Conservation (phyloP, 2,329 filamentous ascomycete genomes). For the Passalora sequoiae region DNA sequence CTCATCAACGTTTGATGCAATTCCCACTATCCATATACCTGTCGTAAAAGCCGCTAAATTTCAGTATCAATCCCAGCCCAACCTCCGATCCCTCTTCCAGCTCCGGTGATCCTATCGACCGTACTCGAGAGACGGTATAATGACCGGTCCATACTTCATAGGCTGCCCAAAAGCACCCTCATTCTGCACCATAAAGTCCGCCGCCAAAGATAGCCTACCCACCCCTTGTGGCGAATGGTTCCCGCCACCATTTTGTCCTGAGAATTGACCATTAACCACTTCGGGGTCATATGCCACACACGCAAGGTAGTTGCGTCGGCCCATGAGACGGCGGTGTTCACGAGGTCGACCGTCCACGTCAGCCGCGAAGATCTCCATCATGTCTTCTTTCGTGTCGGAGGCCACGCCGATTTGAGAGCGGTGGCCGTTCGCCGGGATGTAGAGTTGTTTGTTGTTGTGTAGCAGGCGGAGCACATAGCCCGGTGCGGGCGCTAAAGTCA, state of each 20-base stretch:
- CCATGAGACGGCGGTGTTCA: conserved; percentile 90
- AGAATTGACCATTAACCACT: conserved; percentile 48
- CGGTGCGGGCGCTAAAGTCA: conserved; percentile 63
- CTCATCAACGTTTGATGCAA: no score
- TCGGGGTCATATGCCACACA: conserved; percentile 94
- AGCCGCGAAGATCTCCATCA: conserved; percentile 99
- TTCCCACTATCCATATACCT: no score
- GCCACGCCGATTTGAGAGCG: conserved; percentile 53
- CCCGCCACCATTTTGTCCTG: conserved; percentile 6
- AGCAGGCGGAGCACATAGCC: conserved; percentile 87
- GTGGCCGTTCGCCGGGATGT: conserved; percentile 84
- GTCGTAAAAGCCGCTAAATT: no score
- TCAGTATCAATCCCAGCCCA: background rate
- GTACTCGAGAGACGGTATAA: conserved; percentile 67
- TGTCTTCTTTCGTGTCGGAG: conserved; percentile 95
- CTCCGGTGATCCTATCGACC: conserved; percentile 35
- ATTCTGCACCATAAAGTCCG: conserved; percentile 95
- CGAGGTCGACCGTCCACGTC: conserved; percentile 79
- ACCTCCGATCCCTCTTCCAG: conserved; percentile 1
- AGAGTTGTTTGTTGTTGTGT: conserved; percentile 90
- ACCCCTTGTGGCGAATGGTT: conserved; percentile 30
- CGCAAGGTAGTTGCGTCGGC: conserved; percentile 83
- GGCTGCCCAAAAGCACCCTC: conserved; percentile 75
- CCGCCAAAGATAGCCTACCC: conserved; percentile 70
- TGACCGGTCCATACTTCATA: conserved; percentile 94